Evolutionary conservation across 2,329 filamentous ascomycete genomes (phyloP).

Genomic region (Boeremia lycopersici): DNA sequence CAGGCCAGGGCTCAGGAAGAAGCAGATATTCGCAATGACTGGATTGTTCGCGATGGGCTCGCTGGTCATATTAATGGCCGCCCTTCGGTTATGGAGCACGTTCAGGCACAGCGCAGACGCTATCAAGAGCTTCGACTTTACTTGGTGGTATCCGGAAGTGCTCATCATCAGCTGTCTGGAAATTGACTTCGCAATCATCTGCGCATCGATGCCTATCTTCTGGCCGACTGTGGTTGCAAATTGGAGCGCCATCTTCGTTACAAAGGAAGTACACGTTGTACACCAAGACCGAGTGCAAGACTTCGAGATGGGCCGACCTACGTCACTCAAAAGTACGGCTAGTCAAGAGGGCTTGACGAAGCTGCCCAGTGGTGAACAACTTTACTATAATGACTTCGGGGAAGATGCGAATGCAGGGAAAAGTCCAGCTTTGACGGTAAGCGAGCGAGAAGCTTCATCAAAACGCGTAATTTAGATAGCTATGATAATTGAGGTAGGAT

Average conservation of each 20-base stretch:
- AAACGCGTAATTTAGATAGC: not conserved
- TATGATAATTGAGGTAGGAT: not conserved
- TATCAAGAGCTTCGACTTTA: slow-evolving; percentile 34
- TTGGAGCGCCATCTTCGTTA: slow-evolving; percentile 42
- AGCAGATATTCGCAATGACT: slow-evolving; percentile 28
- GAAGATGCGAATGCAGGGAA: slow-evolving; percentile 8
- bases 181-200: slow-evolving; percentile 45
- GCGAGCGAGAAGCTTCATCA: not conserved
- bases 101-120: slow-evolving; percentile 23
- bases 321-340: slow-evolving; percentile 26
- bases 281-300: slow-evolving; percentile 27
- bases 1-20: slow-evolving; percentile 22
- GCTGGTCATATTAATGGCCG: slow-evolving; percentile 37
- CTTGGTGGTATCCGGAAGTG: slow-evolving; percentile 38
- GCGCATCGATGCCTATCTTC: slow-evolving; percentile 47
- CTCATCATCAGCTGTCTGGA: slow-evolving; percentile 43
- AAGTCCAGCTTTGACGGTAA: slow-evolving; percentile 2
- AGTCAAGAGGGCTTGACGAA: slow-evolving; percentile 33
- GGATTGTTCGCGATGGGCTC: slow-evolving; percentile 34
- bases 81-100: slow-evolving; percentile 37
- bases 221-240: slow-evolving; percentile 41
- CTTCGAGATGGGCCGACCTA: slow-evolving; percentile 28
- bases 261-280: slow-evolving; percentile 41
- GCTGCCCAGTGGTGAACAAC: slow-evolving; percentile 10
- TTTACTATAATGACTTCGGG: slow-evolving; percentile 21